Evolutionary conservation across 306 rosid species (phyloP).

Genomic region (Gastrolobium villosum): DNA sequence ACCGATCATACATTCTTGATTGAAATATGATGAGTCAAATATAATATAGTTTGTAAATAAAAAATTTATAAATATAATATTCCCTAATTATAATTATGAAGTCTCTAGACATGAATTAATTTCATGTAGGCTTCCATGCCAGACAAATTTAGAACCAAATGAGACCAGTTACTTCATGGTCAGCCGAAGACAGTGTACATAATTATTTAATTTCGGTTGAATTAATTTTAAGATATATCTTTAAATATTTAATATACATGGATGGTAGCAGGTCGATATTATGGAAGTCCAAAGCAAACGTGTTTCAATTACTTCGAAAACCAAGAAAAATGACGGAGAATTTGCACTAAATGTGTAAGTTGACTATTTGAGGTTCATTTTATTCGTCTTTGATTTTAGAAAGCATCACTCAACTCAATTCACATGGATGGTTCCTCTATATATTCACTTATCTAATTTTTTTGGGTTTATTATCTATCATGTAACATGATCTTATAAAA

Average conservation of each 20-base stretch:
- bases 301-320: neutral
- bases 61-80: no score
- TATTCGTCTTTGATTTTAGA: neutral
- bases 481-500: no score
- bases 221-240: neutral
- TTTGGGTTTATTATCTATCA: no score
- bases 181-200: neutral
- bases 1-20: no score
- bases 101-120: neutral
- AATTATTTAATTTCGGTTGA: constrained; percentile 27
- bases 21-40: no score
- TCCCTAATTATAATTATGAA: constrained; percentile 1
- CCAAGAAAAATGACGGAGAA: neutral
- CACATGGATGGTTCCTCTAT: neutral
- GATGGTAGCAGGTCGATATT: constrained; percentile 10
- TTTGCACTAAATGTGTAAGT: neutral
- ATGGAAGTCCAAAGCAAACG: constrained; percentile 6
- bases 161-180: neutral
- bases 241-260: neutral
- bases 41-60: no score
- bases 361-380: neutral
- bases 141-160: neutral
- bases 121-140: neutral
- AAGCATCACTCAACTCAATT: constrained; percentile 10
- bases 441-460: neutral